These are phyloP conservation scores for Neckera pumila DNA, from an alignment of 225 moss, liverwort and hornwort species.

Conservation along the genomic window DNA sequence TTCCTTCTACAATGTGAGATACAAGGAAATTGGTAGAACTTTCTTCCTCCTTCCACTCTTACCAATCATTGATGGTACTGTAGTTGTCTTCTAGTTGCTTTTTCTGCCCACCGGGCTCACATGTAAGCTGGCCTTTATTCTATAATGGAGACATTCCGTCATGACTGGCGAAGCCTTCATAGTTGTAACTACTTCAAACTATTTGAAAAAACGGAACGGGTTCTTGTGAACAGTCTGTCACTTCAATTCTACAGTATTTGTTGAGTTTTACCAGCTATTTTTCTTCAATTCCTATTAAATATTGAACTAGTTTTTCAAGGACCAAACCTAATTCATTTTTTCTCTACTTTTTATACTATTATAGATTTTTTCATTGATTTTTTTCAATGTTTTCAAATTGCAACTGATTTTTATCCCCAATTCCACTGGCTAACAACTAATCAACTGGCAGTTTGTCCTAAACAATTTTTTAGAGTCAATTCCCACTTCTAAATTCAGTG, in stretches of 20 bases:
- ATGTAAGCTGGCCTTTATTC: too few relatives aligned
- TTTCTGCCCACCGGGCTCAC: too few relatives aligned
- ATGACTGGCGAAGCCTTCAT: background rate
- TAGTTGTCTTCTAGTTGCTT: too few relatives aligned
- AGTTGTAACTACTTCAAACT: background rate
- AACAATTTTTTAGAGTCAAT: background rate
- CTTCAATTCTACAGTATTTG: too few relatives aligned
- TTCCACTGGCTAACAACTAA: background rate
- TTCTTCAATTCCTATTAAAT: background rate
- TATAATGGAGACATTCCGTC: background rate
- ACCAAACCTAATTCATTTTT: rapidly evolving
- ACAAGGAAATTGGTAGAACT: too few relatives aligned
- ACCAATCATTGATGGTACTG: too few relatives aligned
- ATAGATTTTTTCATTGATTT: background rate
- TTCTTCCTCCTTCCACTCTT: too few relatives aligned
- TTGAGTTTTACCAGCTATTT: background rate
- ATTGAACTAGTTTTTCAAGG: background rate
- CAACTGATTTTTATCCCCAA: rapidly evolving
- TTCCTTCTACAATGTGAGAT: too few relatives aligned
- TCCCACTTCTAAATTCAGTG: background rate
- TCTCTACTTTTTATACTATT: background rate
- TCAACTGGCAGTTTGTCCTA: rapidly evolving
- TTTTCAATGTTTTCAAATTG: background rate
- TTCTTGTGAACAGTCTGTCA: background rate
- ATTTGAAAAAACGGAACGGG: background rate